Percentiles rank a stretch among this genome's conserved stretches.
phyloP scores from a whole-genome alignment of 345 rosid genomes.

The Cardiospermum halicacabum region DNA sequence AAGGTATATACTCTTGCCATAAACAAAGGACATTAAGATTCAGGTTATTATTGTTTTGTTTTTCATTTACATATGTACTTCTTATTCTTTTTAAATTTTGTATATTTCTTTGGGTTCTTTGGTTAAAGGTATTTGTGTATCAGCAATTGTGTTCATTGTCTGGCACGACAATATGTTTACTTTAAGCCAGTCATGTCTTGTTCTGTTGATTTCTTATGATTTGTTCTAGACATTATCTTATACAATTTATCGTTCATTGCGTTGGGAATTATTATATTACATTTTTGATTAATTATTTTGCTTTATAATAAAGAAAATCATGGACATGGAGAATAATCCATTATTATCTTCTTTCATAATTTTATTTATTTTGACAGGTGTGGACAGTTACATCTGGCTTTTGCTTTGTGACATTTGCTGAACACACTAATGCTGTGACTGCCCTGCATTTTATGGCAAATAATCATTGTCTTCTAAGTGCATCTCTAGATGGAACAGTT shows the following conservation, averaged over 20 bases:
- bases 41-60: background rate
- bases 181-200: background rate
- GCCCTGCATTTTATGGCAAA: constrained; percentile 96
- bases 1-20: constrained; percentile 42
- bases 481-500: constrained; percentile 94
- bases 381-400: constrained; percentile 95
- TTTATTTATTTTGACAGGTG: constrained; percentile 44
- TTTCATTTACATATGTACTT: background rate
- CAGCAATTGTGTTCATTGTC: background rate
- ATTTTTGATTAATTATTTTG: background rate
- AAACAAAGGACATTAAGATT: background rate
- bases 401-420: constrained; percentile 92
- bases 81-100: background rate
- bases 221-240: too few relatives aligned
- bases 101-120: background rate
- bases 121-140: background rate
- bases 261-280: background rate
- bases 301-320: background rate
- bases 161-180: background rate
- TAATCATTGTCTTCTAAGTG: constrained; percentile 81
- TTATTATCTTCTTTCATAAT: background rate
- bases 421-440: constrained; percentile 90
- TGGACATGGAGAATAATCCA: background rate
- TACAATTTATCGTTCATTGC: background rate
- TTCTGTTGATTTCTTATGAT: background rate